These are phyloP conservation scores for Theileria sp. DNA, from an alignment of 169 alveolate species.

Conservation along the genomic window DNA sequence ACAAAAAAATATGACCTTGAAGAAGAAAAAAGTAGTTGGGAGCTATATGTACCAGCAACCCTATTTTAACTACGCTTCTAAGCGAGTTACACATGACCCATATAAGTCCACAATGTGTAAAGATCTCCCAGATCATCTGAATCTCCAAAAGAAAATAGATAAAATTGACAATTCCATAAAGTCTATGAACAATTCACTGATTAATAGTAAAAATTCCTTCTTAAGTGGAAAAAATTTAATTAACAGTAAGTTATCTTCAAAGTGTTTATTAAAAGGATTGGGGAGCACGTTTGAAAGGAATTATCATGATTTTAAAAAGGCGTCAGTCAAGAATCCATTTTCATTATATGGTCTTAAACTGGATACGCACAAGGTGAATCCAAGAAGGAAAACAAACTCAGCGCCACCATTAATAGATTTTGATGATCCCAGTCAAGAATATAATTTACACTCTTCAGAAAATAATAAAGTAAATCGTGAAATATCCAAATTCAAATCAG, in stretches of 20 bases:
- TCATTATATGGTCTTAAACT: constrained; percentile 55
- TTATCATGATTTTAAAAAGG: constrained; percentile 23
- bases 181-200: constrained; percentile 1
- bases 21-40: not conserved
- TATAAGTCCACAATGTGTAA: not conserved
- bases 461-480: not conserved
- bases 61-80: not conserved
- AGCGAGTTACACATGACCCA: not conserved
- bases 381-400: constrained; percentile 51
- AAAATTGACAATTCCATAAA: not conserved
- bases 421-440: constrained; percentile 8
- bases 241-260: constrained; percentile 16
- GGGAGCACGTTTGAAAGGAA: not conserved
- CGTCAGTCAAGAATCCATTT: constrained; percentile 49
- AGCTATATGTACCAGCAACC: not conserved
- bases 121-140: constrained; percentile 8
- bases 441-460: constrained; percentile 12
- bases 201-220: constrained; percentile 16
- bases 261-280: not conserved
- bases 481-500: not conserved
- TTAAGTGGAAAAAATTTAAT: not conserved
- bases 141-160: constrained; percentile 14
- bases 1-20: constrained; percentile 2
- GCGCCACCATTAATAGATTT: constrained; percentile 49
- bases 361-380: constrained; percentile 12